phyloP scores from a whole-genome alignment of 1,139 yeast genomes.

The Yamadazyma trypodendri region DNA sequence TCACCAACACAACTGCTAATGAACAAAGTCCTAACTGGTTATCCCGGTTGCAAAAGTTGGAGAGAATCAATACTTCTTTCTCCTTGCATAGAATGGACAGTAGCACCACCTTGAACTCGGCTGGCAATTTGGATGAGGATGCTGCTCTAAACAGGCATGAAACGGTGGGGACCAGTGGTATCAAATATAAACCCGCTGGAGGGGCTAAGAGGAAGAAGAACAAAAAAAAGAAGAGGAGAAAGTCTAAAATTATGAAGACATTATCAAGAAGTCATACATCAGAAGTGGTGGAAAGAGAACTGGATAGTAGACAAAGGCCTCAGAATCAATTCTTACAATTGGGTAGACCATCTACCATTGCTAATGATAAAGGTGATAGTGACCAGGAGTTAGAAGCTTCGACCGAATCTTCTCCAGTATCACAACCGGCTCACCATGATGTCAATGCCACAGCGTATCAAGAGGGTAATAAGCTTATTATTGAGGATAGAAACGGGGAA shows the following conservation, averaged over 20 bases:
- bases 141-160: slow-evolving; percentile 21
- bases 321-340: slow-evolving; percentile 43
- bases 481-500: slow-evolving; percentile 86
- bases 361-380: slow-evolving; percentile 5
- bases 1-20: slow-evolving; percentile 67
- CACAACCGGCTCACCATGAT: slow-evolving; percentile 8
- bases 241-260: slow-evolving; percentile 29
- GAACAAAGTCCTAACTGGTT: slow-evolving; percentile 74
- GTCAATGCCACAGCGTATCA: slow-evolving; percentile 56
- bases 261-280: slow-evolving; percentile 26
- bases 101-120: slow-evolving; percentile 20
- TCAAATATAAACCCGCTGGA: slow-evolving; percentile 76
- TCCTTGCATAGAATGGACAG: slow-evolving; percentile 83
- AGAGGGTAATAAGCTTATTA: slow-evolving; percentile 67
- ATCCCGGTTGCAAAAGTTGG: slow-evolving; percentile 79
- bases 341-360: slow-evolving; percentile 28
- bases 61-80: slow-evolving; percentile 67
- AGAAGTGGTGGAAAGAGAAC: slow-evolving; percentile 22
- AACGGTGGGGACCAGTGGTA: slow-evolving; percentile 62
- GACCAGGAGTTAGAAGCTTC: slow-evolving; percentile 8
- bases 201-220: slow-evolving; percentile 58
- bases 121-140: slow-evolving; percentile 12
- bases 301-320: slow-evolving; percentile 37
- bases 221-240: slow-evolving; percentile 37
- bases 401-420: slow-evolving; percentile 5